These are phyloP conservation scores for Leishmania lainsoni DNA, from an alignment of 208 protist genomes.

Conservation along the genomic window DNA sequence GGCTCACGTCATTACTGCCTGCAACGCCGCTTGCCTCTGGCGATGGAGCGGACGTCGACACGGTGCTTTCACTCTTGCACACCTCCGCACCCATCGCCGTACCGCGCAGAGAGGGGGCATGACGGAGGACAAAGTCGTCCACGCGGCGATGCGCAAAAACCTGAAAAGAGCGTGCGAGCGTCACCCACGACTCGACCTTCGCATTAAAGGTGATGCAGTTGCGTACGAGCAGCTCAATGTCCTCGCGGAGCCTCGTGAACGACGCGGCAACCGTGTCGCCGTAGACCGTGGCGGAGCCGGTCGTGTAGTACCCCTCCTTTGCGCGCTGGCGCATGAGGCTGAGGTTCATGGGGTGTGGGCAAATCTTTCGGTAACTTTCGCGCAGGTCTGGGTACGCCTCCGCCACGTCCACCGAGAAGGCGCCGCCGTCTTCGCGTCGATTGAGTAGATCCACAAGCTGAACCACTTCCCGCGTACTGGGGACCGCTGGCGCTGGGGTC, in stretches of 20 bases:
- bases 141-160: slow-evolving; percentile 72
- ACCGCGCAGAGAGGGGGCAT: slow-evolving; percentile 54
- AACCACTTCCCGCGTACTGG: slow-evolving; percentile 38
- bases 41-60: not conserved
- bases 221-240: slow-evolving; percentile 82
- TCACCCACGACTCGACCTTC: slow-evolving; percentile 62
- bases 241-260: slow-evolving; percentile 56
- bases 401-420: slow-evolving; percentile 82
- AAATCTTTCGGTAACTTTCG: slow-evolving; percentile 64
- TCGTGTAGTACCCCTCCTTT: slow-evolving; percentile 61
- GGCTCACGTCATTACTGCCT: not conserved
- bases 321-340: slow-evolving; percentile 63
- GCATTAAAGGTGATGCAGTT: slow-evolving; percentile 89
- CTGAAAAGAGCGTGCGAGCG: slow-evolving; percentile 69
- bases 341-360: slow-evolving; percentile 84
- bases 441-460: slow-evolving; percentile 64
- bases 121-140: slow-evolving; percentile 80
- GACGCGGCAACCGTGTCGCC: slow-evolving; percentile 67
- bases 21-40: not conserved
- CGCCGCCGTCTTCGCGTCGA: slow-evolving; percentile 70
- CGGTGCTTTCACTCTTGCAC: slow-evolving; percentile 3
- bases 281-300: slow-evolving; percentile 25
- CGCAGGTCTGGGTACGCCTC: slow-evolving; percentile 74
- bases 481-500: not conserved
- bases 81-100: slow-evolving; percentile 54